Evolutionary conservation across 2,329 filamentous ascomycete species (phyloP).

Genomic region (Curvularia sp.): DNA sequence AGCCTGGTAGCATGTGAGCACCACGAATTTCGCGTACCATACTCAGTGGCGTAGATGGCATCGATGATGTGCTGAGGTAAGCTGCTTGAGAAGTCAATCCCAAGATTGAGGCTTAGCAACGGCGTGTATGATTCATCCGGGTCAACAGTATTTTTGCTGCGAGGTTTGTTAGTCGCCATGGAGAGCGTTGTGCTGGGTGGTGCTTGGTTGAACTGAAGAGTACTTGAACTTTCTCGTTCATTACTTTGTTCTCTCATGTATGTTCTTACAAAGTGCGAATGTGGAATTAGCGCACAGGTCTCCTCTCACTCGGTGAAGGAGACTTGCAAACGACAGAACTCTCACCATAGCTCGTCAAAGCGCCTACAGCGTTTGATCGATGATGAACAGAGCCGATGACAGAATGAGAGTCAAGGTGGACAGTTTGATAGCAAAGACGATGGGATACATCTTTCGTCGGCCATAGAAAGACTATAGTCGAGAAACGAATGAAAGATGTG

Average conservation of each 20-base stretch:
- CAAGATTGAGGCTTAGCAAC: neutral
- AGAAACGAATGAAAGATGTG: neutral
- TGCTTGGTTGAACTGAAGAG: neutral
- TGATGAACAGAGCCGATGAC: neutral
- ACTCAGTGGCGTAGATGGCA: neutral
- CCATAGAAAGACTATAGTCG: neutral
- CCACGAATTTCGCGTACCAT: neutral
- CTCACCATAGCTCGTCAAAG: neutral
- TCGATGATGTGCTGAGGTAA: neutral
- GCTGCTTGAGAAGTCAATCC: neutral
- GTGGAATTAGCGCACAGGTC: neutral
- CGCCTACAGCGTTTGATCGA: neutral
- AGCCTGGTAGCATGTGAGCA: too few species aligned
- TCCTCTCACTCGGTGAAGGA: neutral
- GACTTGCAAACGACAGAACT: neutral
- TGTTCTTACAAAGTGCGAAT: neutral
- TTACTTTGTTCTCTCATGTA: neutral
- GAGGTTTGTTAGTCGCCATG: neutral
- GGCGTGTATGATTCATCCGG: neutral
- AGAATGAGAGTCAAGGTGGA: neutral
- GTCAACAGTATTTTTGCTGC: neutral
- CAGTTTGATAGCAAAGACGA: neutral
- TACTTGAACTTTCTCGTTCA: neutral
- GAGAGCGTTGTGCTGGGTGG: too few species aligned
- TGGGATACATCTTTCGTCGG: neutral